phyloP scores from a whole-genome alignment of 163 green algal genomes.

The Coccomyxa subellipsoidea region DNA sequence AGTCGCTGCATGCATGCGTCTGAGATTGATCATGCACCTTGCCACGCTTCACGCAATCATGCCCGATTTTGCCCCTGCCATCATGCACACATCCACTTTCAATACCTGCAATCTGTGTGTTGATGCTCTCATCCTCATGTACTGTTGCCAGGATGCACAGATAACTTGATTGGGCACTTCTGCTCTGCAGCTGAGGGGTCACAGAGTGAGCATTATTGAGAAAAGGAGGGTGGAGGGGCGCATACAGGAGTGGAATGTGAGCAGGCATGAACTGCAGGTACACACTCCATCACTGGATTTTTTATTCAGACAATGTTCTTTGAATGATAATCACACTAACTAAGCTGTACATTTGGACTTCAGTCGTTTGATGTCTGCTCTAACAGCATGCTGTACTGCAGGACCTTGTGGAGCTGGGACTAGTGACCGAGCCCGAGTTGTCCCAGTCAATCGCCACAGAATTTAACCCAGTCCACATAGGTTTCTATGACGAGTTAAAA shows the following conservation, averaged over 20 bases:
- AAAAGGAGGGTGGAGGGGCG: conserved; percentile 47
- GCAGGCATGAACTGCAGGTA: conserved; percentile 68
- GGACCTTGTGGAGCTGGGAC: conserved; percentile 56
- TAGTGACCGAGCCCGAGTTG: conserved; percentile 65
- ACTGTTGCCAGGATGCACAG: no score
- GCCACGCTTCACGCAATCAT: background rate
- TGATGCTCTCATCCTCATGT: background rate
- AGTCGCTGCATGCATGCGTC: background rate
- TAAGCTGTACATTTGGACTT: background rate
- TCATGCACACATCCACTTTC: background rate
- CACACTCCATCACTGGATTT: background rate
- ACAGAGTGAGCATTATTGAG: conserved; percentile 72
- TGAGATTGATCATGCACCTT: no score
- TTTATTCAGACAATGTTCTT: background rate
- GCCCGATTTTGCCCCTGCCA: background rate
- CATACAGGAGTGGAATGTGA: conserved; percentile 88
- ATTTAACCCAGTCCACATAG: conserved; percentile 76
- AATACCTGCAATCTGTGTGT: background rate
- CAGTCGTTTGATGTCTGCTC: no score
- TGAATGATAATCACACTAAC: background rate
- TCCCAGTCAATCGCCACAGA: conserved; percentile 56
- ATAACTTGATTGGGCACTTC: background rate
- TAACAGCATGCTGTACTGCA: conserved; percentile 26
- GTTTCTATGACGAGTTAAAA: conserved; percentile 50
- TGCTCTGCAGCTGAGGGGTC: conserved; percentile 47